Conservation (phyloP, 2,329 filamentous ascomycete species). For the Macroventuria anomochaeta region DNA sequence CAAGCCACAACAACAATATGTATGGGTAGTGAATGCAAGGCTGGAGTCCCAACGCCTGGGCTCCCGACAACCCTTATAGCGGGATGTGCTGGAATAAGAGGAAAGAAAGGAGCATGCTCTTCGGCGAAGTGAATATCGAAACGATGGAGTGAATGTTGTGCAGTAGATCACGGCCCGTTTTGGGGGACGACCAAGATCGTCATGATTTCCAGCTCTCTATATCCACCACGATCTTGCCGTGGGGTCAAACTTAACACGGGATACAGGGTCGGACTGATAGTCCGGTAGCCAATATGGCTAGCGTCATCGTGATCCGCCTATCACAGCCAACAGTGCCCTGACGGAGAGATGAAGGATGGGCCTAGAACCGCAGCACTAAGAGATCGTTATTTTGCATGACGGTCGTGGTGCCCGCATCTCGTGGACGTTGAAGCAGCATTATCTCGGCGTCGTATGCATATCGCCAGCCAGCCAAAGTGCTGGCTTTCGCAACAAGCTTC, state of each 20-base stretch:
- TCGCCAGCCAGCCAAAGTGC: not conserved
- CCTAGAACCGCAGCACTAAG: slow-evolving; percentile 1
- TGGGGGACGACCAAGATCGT: slow-evolving; percentile 1
- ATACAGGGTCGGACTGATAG: slow-evolving; percentile 6
- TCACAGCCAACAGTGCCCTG: not conserved
- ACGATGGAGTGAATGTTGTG: not conserved
- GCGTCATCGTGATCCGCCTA: slow-evolving; percentile 1
- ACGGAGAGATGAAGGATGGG: not conserved
- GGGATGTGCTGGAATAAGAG: not conserved
- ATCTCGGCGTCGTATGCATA: not conserved
- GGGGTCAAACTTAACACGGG: slow-evolving; percentile 6
- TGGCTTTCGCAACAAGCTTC: not conserved
- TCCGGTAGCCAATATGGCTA: slow-evolving; percentile 10
- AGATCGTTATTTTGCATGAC: slow-evolving; percentile 16
- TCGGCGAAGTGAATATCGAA: slow-evolving; percentile 7
- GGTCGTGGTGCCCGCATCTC: not conserved
- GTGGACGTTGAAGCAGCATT: not conserved
- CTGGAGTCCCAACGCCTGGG: slow-evolving; percentile 6
- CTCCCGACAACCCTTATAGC: slow-evolving; percentile 16
- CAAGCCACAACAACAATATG: slow-evolving; percentile 9
- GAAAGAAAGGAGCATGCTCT: slow-evolving; percentile 11
- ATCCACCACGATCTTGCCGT: slow-evolving; percentile 11
- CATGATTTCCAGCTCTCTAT: slow-evolving; percentile 7
- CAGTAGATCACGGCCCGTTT: slow-evolving; percentile 8
- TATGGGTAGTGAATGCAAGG: slow-evolving; percentile 10